Evolutionary conservation across 176 grass and related monocot species (phyloP).

Genomic region (Zizania latifolia): DNA sequence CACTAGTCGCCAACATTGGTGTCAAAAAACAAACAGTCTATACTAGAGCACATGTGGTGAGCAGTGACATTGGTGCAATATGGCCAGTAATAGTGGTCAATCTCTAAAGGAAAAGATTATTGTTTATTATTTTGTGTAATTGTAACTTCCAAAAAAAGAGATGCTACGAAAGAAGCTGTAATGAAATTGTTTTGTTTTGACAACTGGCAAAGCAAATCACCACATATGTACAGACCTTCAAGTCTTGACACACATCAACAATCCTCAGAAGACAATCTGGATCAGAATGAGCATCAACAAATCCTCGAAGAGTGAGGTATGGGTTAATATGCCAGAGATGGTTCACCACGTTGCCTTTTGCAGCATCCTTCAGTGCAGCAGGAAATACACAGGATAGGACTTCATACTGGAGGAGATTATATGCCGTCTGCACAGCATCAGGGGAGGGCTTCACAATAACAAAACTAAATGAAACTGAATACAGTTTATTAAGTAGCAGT

Average conservation of each 20-base stretch:
- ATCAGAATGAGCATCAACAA: slow-evolving; percentile 60
- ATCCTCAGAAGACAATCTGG: slow-evolving; percentile 53
- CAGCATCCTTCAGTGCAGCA: slow-evolving; percentile 53
- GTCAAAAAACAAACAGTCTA: slow-evolving; percentile 7
- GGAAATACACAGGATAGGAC: slow-evolving; percentile 57
- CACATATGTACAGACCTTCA: slow-evolving; percentile 52
- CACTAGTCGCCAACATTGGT: too few species aligned
- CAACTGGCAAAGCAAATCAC: not conserved
- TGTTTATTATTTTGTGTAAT: not conserved
- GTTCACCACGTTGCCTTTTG: slow-evolving; percentile 44
- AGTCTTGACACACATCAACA: slow-evolving; percentile 54
- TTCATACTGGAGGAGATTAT: slow-evolving; percentile 78
- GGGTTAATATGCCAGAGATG: slow-evolving; percentile 65
- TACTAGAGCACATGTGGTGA: not conserved
- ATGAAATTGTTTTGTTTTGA: not conserved
- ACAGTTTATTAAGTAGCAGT: slow-evolving; percentile 3
- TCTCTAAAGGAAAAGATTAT: not conserved
- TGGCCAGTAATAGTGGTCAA: not conserved
- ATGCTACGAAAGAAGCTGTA: slow-evolving; percentile 10
- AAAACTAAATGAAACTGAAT: slow-evolving; percentile 18
- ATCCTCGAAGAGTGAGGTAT: slow-evolving; percentile 55
- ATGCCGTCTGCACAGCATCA: slow-evolving; percentile 57
- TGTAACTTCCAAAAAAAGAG: slow-evolving; percentile 6
- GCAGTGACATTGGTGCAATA: not conserved
- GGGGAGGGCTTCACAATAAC: not conserved